Conservation (phyloP, 225 moss, liverwort and hornwort genomes). For the Thuidium tamariscinum region DNA sequence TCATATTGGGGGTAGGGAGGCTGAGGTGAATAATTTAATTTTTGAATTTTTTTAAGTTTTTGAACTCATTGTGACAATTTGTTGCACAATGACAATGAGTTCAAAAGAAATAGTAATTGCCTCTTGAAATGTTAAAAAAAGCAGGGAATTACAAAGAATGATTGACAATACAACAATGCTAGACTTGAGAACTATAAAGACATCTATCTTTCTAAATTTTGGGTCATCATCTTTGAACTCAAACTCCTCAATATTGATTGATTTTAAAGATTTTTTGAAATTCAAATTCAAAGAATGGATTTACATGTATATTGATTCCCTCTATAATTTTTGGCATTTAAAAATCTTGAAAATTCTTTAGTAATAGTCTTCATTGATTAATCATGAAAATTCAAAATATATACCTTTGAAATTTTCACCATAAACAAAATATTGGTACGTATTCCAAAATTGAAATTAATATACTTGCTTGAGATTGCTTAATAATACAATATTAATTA, state of each 20-base stretch:
- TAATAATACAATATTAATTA: not conserved
- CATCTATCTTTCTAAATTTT: not conserved
- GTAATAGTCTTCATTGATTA: not conserved
- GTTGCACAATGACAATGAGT: no score
- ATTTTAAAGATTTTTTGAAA: not conserved
- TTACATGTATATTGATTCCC: fast-evolving
- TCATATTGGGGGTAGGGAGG: no score
- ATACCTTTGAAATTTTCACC: not conserved
- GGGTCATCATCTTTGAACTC: fast-evolving
- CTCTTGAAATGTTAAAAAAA: no score
- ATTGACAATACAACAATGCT: no score
- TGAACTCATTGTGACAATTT: no score
- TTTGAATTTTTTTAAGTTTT: no score
- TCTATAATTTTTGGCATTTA: no score
- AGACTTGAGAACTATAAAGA: not conserved
- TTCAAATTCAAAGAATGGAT: not conserved
- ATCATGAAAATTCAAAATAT: not conserved
- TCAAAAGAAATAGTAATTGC: no score
- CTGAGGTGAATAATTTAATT: no score
- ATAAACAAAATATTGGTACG: fast-evolving
- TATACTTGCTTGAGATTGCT: not conserved
- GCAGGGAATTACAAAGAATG: no score
- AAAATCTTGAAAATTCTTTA: not conserved
- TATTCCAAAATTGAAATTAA: not conserved
- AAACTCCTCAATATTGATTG: fast-evolving